Base-by-base conservation (phyloP, 768 basidiomycete species). In the Lyophyllum decastes region DNA sequence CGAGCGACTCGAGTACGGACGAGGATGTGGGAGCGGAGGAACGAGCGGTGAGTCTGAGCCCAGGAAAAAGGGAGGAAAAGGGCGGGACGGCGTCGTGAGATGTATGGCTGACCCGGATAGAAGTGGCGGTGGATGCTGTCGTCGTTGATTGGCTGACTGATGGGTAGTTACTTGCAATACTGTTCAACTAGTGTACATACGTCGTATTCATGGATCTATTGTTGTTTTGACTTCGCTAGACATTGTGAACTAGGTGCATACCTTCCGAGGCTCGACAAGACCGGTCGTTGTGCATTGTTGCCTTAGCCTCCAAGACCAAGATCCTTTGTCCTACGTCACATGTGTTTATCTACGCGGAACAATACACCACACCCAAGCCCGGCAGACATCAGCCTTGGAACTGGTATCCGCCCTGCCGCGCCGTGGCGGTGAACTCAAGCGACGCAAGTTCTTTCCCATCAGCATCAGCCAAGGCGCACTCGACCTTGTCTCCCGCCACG, bases 401-500 rank as follows among this genome's bases (percentile, higher is more conserved):
- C 26, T 70, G 57, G 61, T 80, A 82, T 1, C 94, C 92, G 14
- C 89, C 89, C 54, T 81, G 72, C 52, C 96, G 79, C 50, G 83
- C 76, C 16, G 85, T 77, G 12, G 85, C 87, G 16, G 79, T 76
- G 64, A 96, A 92, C 44, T 83, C 72, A 41, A 95, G 78, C 24
- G 75, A 75, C 25, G 84, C 79, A 19, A 98, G 72, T 49, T 83
- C 74, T 54, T 85, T 78, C 25, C 85, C 82, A 0, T 70, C 67
- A 4, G 77, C 67, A 59, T 88, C 85, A 4, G 82, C 75, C 47
- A 98, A 72, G 3, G 80, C 74, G 56, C 94, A 97, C 59, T 87
- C 83, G 58, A 98, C 81, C 26, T 77, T 80, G 74, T 98, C 95
- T 0, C 92, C 93, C 2, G 88, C 82, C 0, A 68, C 58, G 54